Percentiles rank a stretch among this genome's conserved stretches.
phyloP scores from a whole-genome alignment of 2,329 filamentous ascomycete genomes.

The Polychaeton citri region DNA sequence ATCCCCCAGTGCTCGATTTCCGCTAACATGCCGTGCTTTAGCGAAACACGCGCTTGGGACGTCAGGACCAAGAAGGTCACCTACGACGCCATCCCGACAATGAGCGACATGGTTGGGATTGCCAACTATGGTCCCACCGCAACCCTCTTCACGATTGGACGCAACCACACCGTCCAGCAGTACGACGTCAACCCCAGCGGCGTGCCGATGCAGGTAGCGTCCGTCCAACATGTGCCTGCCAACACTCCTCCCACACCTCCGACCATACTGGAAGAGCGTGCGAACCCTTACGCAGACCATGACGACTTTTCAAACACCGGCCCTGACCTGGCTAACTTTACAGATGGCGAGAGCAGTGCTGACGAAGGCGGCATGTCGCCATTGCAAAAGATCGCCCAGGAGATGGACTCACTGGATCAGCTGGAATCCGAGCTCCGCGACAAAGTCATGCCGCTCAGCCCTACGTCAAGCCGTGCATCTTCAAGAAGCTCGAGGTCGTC shows the following conservation, averaged over 20 bases:
- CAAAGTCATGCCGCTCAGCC: conserved; percentile 53
- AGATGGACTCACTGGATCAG: conserved; percentile 51
- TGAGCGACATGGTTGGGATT: conserved; percentile 67
- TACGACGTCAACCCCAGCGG: conserved; percentile 70
- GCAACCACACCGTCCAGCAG: conserved; percentile 82
- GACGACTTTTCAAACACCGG: neutral
- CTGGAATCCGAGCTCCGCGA: conserved; percentile 39
- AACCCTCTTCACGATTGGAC: conserved; percentile 80
- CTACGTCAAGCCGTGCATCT: conserved; percentile 49
- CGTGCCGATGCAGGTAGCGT: conserved; percentile 64
- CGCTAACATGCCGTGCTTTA: conserved; percentile 8
- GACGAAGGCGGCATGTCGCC: conserved; percentile 55
- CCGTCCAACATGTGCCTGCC: conserved; percentile 73
- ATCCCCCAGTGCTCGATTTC: too few relatives aligned
- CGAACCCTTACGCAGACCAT: conserved; percentile 28
- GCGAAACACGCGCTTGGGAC: conserved; percentile 90
- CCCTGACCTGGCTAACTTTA: conserved; percentile 13
- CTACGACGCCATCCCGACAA: conserved; percentile 74
- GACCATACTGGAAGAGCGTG: conserved; percentile 62
- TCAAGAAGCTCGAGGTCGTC: conserved; percentile 49
- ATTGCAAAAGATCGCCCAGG: conserved; percentile 59
- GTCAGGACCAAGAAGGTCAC: conserved; percentile 96
- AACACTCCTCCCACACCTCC: conserved; percentile 69
- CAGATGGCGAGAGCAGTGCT: conserved; percentile 58
- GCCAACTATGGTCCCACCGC: conserved; percentile 82